Percentiles rank a stretch among this genome's conserved stretches.
Conservation (phyloP, 2,329 filamentous ascomycete species). For the Talaromyces sp. region DNA sequence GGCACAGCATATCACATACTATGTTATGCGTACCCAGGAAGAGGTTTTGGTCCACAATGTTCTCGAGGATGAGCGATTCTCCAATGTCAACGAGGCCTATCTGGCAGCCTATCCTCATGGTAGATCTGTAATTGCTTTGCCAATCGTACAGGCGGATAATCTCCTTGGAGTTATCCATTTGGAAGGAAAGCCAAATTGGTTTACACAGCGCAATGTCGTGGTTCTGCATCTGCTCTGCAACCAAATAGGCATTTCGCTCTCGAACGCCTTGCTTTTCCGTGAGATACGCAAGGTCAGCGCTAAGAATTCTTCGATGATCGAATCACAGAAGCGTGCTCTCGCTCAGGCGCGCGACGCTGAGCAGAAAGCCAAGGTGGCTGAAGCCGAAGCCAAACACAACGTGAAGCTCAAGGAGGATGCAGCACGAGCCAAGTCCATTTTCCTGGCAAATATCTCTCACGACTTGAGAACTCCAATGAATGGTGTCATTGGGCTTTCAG, state of each 20-base stretch:
- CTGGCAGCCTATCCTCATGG: slow-evolving; percentile 58
- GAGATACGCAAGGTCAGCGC: slow-evolving; percentile 64
- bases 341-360: slow-evolving; percentile 64
- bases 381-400: slow-evolving; percentile 66
- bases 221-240: slow-evolving; percentile 62
- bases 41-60: slow-evolving; percentile 66
- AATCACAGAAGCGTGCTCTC: slow-evolving; percentile 65
- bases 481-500: slow-evolving; percentile 80
- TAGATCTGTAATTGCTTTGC: slow-evolving; percentile 63
- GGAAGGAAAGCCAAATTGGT: slow-evolving; percentile 65
- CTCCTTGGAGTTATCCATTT: slow-evolving; percentile 65
- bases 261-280: slow-evolving; percentile 65
- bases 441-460: slow-evolving; percentile 90
- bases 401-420: slow-evolving; percentile 69
- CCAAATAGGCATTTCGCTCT: slow-evolving; percentile 65
- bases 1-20: slow-evolving; percentile 63
- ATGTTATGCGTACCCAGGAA: slow-evolving; percentile 64
- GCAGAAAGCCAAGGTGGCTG: slow-evolving; percentile 66
- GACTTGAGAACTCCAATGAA: slow-evolving; percentile 94
- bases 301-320: slow-evolving; percentile 66
- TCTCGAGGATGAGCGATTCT: slow-evolving; percentile 66
- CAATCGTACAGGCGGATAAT: slow-evolving; percentile 62
- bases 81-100: slow-evolving; percentile 62
- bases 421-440: slow-evolving; percentile 80
- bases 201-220: slow-evolving; percentile 61